A percentile compares a stretch with the other conserved stretches of the same genome.
Conservation (phyloP, 306 rosid species). For the Corylus avellana region DNA sequence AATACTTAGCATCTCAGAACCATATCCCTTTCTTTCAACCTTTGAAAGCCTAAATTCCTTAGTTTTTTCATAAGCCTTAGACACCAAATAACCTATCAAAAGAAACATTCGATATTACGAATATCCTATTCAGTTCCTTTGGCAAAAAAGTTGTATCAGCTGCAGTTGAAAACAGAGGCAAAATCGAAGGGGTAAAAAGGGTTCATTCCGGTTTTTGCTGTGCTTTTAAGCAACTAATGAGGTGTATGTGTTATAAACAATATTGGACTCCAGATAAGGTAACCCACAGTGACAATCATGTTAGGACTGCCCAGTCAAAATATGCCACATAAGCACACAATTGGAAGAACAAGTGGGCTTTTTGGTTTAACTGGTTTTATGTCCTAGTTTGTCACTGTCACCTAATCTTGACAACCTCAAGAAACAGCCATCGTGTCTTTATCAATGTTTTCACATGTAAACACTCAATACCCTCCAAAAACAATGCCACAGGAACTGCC, state of each 20-base stretch:
- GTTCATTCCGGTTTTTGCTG: not conserved
- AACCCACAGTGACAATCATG: slow-evolving; percentile 1
- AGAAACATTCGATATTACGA: not conserved
- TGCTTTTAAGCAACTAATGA: not conserved
- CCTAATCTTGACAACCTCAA: not conserved
- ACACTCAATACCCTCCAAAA: slow-evolving; percentile 42
- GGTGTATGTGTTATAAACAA: not conserved
- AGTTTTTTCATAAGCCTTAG: not conserved
- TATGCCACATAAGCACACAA: slow-evolving; percentile 23
- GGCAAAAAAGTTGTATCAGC: not conserved
- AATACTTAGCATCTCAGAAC: not conserved
- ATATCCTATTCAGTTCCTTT: not conserved
- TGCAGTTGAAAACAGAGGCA: not conserved
- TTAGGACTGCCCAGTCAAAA: slow-evolving; percentile 25
- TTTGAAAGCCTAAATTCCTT: not conserved
- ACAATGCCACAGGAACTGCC: slow-evolving; percentile 12
- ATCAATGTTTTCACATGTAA: slow-evolving; percentile 47
- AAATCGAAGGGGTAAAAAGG: not conserved
- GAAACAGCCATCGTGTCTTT: slow-evolving; percentile 40
- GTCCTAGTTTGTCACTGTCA: slow-evolving; percentile 11
- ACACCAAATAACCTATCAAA: not conserved
- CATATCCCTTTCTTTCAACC: not conserved
- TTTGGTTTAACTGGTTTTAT: not conserved
- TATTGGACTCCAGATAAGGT: not conserved
- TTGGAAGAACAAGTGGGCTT: too few species aligned